Evolutionary conservation across 495 filamentous ascomycete genomes (phyloP), one percentile per base, ranked within the genome.

Genomic region (Clavariopsis aquatica): DNA sequence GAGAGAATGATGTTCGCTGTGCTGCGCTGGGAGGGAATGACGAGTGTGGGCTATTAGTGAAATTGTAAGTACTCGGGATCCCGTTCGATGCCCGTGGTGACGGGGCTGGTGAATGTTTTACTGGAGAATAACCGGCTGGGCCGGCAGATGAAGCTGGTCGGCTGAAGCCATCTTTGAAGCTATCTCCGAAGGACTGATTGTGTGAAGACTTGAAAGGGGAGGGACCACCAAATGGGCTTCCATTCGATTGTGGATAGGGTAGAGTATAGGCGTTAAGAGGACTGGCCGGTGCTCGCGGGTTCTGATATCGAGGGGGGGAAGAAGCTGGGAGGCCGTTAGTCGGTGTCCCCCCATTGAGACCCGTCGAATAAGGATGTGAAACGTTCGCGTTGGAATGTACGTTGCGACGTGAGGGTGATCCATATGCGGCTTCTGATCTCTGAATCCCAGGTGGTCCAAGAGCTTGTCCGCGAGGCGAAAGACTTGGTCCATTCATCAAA

Each of bases 381-480:
- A 26, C 17, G 28, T 20, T 10, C 8, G 62, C 17, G 6, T 46
- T n/a, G 49, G 68, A 57, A 31, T 46, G 64, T 8, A 61, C 70
- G 45, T 26, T 24, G 19, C 43, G 59, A 23, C 46, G 54, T 23
- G 49, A 45, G 4, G 65, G 61, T 29, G 60, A 56, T 20, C 69
- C 56, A 38, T 64, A 69, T 2, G 64, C 66, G 23, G 45, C 62
- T 56, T 70, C 64, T 34, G 63, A 61, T 15, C 68, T 26, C 4
- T 72, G 68, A 29, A 72, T 70, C 41, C 71, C 71, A 22, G 71
- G 71, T 27, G 71, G 71, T 13, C 69, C 71, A 2, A 43, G 52
- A 31, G 65, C 60, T 53, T 76, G 75, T 1, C 75, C 75, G n/a
- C 72, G 66, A 15, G 75, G 75, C 10, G 73, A 75, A 19, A 77